Conservation (phyloP, 2,329 filamentous ascomycete species). For the Sclerotinia glacialis region DNA sequence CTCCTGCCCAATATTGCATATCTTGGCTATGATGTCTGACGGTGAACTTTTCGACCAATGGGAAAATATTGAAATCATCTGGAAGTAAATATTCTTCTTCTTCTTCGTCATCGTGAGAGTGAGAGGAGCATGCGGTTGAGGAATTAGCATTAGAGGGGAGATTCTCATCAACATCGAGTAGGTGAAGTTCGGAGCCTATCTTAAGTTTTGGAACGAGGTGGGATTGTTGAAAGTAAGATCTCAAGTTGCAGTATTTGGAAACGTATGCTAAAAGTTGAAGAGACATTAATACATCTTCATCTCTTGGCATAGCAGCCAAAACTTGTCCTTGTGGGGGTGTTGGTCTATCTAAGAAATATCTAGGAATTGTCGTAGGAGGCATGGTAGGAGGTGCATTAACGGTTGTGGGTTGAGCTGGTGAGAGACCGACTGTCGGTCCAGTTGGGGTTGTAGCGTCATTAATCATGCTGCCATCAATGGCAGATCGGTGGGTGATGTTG, state of each 20-base stretch:
- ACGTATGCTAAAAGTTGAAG: slow-evolving; percentile 95
- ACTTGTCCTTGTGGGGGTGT: slow-evolving; percentile 67
- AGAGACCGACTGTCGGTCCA: slow-evolving; percentile 68
- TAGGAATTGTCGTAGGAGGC: slow-evolving; percentile 68
- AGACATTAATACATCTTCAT: slow-evolving; percentile 98
- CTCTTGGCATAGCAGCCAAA: slow-evolving; percentile 86
- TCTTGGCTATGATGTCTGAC: slow-evolving; percentile 91
- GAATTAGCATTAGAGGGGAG: slow-evolving; percentile 38
- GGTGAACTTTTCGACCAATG: slow-evolving; percentile 96
- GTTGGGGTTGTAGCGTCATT: slow-evolving; percentile 66
- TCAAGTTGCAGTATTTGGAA: slow-evolving; percentile 95
- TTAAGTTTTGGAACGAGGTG: slow-evolving; percentile 90
- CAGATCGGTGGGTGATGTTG: slow-evolving; percentile 84
- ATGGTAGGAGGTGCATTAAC: slow-evolving; percentile 74
- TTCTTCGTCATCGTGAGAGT: slow-evolving; percentile 64
- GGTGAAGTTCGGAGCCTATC: slow-evolving; percentile 78
- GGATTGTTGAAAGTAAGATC: slow-evolving; percentile 91
- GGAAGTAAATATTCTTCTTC: slow-evolving; percentile 81
- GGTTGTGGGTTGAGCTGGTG: slow-evolving; percentile 58
- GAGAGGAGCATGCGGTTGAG: slow-evolving; percentile 39
- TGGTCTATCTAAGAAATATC: slow-evolving; percentile 73
- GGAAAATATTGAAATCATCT: slow-evolving; percentile 98
- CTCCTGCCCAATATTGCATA: slow-evolving; percentile 99
- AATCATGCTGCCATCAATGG: slow-evolving; percentile 80
- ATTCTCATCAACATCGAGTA: slow-evolving; percentile 70